Percentiles rank a stretch among this genome's conserved stretches.
Conservation (phyloP, 2,329 filamentous ascomycete species). For the Pseudocercospora crystallina region DNA sequence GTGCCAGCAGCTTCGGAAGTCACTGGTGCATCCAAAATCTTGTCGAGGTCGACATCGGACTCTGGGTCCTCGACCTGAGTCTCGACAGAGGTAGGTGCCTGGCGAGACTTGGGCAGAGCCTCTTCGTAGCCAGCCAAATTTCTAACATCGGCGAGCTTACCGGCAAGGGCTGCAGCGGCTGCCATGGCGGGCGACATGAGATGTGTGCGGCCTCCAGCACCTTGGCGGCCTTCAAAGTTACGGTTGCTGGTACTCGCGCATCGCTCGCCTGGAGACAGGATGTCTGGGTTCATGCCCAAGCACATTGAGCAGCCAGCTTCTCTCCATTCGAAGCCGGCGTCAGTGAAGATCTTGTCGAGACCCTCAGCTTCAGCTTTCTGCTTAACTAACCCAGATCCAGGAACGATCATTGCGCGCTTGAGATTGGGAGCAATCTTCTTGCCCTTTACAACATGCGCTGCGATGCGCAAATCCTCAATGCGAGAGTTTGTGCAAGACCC, state of each 20-base stretch:
- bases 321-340: constrained; percentile 96
- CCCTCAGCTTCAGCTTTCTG: constrained; percentile 87
- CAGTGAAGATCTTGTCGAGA: constrained; percentile 85
- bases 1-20: constrained; percentile 52
- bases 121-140: constrained; percentile 64
- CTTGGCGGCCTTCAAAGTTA: constrained; percentile 96
- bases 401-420: constrained; percentile 93
- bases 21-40: constrained; percentile 65
- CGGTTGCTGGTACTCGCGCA: constrained; percentile 95
- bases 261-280: constrained; percentile 85
- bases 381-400: constrained; percentile 92
- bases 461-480: constrained; percentile 90
- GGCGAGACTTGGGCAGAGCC: constrained; percentile 39
- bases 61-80: constrained; percentile 57
- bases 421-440: constrained; percentile 84
- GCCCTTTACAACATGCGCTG: constrained; percentile 81
- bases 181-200: constrained; percentile 98
- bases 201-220: constrained; percentile 86
- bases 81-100: constrained; percentile 58
- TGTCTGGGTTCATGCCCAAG: constrained; percentile 98
- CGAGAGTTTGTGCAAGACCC: constrained; percentile 96
- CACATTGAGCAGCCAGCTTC: constrained; percentile 99
- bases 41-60: constrained; percentile 63
- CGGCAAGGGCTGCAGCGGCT: constrained; percentile 82
- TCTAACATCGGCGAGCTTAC: constrained; percentile 88